Base-by-base conservation (phyloP, 139 green algal species). In the Chlorella sp. region DNA sequence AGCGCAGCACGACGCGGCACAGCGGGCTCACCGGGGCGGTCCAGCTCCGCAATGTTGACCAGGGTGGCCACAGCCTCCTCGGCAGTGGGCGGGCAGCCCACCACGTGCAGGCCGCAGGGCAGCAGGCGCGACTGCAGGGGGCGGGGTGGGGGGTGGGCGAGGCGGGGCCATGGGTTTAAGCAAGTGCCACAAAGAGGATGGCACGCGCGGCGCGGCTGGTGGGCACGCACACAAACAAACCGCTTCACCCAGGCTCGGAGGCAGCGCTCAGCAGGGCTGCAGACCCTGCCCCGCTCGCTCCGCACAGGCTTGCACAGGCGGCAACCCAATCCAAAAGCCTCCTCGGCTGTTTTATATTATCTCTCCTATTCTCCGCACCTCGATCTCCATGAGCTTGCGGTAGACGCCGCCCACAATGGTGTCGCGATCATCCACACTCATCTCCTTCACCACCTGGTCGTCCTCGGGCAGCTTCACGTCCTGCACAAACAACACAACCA, bases 41-140 rank as follows among this genome's bases (percentile, higher is more conserved):
- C 97, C 51, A 99, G 96, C 88, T 96, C 94, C 0, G 93, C 97
- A 72, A 99, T 99, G 95, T 99, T 99, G 87, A 98, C 97, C 76
- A 99, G 92, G 20, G 97, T 99, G 80, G 97, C 97, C 11, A 99
- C 89, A 0, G 97, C 97, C 92, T 99, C 97, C 80, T 95, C 92
- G 22, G 97, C 96, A 34, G 94, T 96, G 72, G 97, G 97, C 1
- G 95, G 92, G 75, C 89, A 90, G 80, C 97, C 97, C 67, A 99
- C 95, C 6, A 99, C 89, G 89, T 99, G 97, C 89, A 99, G 94
- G 51, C 97, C 97, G 88, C 97, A 99, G 41, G 97, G 97, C 90
- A 99, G 94, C 88, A 99, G 94, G 51, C 51, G 51, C 13, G 51
- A 60, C 65, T 73, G 65, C 65, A 36, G 34, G 65, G 3, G 34